Base-by-base conservation (phyloP, 306 rosid species). In the Myrica gale region DNA sequence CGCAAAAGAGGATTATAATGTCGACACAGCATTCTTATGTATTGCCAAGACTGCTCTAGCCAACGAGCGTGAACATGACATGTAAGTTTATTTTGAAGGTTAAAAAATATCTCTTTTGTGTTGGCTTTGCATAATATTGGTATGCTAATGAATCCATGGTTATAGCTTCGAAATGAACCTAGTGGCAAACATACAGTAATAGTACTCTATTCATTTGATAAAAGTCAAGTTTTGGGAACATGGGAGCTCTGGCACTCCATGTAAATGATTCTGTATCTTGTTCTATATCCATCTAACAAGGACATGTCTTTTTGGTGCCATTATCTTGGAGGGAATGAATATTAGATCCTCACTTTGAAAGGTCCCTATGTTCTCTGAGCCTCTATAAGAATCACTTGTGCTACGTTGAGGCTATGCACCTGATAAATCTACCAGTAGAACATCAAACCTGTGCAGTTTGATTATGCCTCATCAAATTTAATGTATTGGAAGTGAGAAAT, bases 1-100 rank as follows among this genome's bases (percentile, higher is more conserved):
- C 57, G 97, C 98, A n/a, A 93, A 91, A 79, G 97, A 93, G 75
- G 98, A 91, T 81, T 87, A 82, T 85, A 93, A 93, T 76, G 96
- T 91, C 17, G 98, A 93, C 70, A 85, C 84, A 74, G 98, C 98
- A 62, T 93, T 93, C 81, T 83, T 93, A 19, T 80, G 91, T 75
- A 90, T 93, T 79, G 92, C 96, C 23, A 93, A 93, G 85, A 83
- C 88, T 82, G 97, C 98, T 66, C 84, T 93, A 51, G 88, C 97
- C 52, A 89, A 78, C 55, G 97, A 89, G 77, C 85, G 76, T 72
- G 98, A 86, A 48, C 97, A 87, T 82, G 98, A 88, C 82, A 88
- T 93, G 98, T 91, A 88, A 89, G 97, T 88, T 80, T 69, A 60
- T 52, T 20, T 68, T 11, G 41, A 51, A 58, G 0, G 72, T 37